Evolutionary conservation across 2,329 filamentous ascomycete species (phyloP).

Genomic region (Phyllosticta citribraziliensis): DNA sequence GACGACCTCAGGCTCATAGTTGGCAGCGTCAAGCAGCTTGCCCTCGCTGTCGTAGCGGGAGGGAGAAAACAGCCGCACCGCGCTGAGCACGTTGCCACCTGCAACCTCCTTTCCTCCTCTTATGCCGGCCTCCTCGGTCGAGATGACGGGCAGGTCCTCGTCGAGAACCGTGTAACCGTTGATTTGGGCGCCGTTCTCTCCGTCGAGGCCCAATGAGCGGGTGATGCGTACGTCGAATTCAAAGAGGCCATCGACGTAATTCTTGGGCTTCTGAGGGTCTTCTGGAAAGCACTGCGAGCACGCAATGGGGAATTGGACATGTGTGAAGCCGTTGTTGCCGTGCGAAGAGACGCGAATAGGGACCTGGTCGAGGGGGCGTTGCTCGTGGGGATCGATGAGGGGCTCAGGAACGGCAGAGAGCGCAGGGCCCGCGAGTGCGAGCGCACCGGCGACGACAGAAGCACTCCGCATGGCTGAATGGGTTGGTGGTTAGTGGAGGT

Average conservation of each 20-base stretch:
- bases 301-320: constrained; percentile 7
- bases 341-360: constrained; percentile 6
- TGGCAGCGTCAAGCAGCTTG: not conserved
- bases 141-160: not conserved
- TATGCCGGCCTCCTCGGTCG: not conserved
- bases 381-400: constrained; percentile 2
- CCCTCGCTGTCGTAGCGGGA: not conserved
- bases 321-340: constrained; percentile 4
- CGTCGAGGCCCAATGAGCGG: constrained; percentile 3
- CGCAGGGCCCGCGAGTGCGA: not conserved
- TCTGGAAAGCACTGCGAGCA: constrained; percentile 6
- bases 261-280: not conserved
- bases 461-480: not conserved
- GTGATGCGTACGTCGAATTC: constrained; percentile 10
- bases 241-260: constrained; percentile 4
- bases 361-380: constrained; percentile 5
- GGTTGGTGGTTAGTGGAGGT: not conserved
- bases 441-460: not conserved
- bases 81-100: not conserved
- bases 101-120: not conserved
- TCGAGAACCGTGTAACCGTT: constrained; percentile 6
- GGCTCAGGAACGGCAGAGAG: not conserved
- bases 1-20: not conserved
- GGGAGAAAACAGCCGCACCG: not conserved
- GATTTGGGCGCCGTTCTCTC: constrained; percentile 5